Evolutionary conservation across 1,284 basidiomycete genomes (phyloP).

Genomic region (Anthracocystis walkeri): DNA sequence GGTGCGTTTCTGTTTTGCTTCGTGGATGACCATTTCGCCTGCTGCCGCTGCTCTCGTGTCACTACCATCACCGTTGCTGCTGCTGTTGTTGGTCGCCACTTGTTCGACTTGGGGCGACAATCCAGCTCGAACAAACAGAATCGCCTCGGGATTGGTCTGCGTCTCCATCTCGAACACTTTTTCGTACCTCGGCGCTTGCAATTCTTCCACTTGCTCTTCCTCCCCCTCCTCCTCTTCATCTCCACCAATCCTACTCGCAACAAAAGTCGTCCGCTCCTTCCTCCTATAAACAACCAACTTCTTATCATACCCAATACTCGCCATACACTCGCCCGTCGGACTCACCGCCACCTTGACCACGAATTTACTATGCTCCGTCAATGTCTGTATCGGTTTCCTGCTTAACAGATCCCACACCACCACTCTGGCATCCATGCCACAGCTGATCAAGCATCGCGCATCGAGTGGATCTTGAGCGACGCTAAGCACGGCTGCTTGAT

Average conservation of each 20-base stretch:
- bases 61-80: background rate
- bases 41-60: constrained; percentile 2
- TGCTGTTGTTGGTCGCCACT: background rate
- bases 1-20: constrained; percentile 30
- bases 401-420: constrained; percentile 60
- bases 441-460: constrained; percentile 52
- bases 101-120: constrained; percentile 18
- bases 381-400: constrained; percentile 44
- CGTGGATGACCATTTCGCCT: constrained; percentile 24
- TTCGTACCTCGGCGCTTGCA: constrained; percentile 29
- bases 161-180: constrained; percentile 55
- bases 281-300: constrained; percentile 58
- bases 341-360: constrained; percentile 58
- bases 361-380: constrained; percentile 59
- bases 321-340: constrained; percentile 55
- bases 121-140: constrained; percentile 54
- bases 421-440: constrained; percentile 63
- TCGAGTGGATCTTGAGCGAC: constrained; percentile 54
- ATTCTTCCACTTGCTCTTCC: constrained; percentile 29
- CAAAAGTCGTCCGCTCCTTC: constrained; percentile 8
- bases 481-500: constrained; percentile 60
- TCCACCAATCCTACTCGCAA: background rate
- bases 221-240: constrained; percentile 21
- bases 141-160: constrained; percentile 59
- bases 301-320: constrained; percentile 62